Base-by-base conservation (phyloP, 768 basidiomycete species). In the Trametes coccinea region DNA sequence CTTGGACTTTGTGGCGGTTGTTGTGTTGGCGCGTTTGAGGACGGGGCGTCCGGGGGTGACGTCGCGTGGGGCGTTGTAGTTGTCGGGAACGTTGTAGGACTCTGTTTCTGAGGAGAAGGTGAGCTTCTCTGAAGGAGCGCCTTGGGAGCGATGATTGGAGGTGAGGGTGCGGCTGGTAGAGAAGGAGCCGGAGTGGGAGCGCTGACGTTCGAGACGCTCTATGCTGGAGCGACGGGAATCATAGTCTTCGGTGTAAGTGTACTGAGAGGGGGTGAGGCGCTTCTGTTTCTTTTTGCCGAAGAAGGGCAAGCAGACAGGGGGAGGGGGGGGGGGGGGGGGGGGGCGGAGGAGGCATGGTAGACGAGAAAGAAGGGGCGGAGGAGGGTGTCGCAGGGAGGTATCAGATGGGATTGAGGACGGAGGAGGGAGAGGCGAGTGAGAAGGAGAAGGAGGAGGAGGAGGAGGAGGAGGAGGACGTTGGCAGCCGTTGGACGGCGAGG, bases 101-200 rank as follows among this genome's bases (percentile, higher is more conserved):
- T 73, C 70, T 17, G 71, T 65, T 57, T 75, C 74, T 44, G 69
- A 67, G 31, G 66, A 60, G 66, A 75, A 74, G 16, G 69, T 66
- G 48, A 74, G 68, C 62, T 73, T 75, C 57, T 72, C 71, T 7
- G 67, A 66, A 10, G 54, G 57, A 9, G 72, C 73, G 29, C 66
- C 52, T 13, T 61, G 6, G 34, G 34, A 37, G 5, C 34, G 34
- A 37, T 37, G 61, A 34, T 65, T 64, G 14, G 73, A 74, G n/a
- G 73, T 74, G 53, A 75, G 67, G 22, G 74, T 75, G 11, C 73
- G 69, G n/a, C 72, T 74, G 22, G 74, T 72, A 5, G 74, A 75
- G 63, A 66, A 74, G 11, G 66, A 66, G 63, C 41, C 57, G 43
- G 58, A 30, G 37, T 66, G 65, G 9, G 66, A 66, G 63, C 37